Evolutionary conservation across 1,284 basidiomycete species (phyloP), one percentile per base, ranked within the genome.

Genomic region (Cerioporus squamosus): DNA sequence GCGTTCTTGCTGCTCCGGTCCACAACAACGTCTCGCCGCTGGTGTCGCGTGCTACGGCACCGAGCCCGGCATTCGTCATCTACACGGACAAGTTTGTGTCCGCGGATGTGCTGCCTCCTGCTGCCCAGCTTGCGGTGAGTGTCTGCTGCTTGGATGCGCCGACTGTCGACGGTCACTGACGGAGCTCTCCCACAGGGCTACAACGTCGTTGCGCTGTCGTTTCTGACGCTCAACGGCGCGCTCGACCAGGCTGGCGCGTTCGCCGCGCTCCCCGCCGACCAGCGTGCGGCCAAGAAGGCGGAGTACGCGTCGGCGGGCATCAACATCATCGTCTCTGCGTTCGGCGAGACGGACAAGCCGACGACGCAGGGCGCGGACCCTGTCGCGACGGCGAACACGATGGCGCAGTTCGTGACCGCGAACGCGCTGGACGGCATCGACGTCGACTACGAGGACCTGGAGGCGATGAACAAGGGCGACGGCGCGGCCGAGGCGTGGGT

Each of bases 401-500:
- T 85, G 72, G 81, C 80, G 56, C 55, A 79, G 52, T 80, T 79
- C 61, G 57, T 63, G 47, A 29, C 48, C 40, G 42, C 39, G 29
- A 54, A 63, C 42, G 71, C 74, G 23, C 68, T 86, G n/a, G 79
- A 86, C 63, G 85, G 84, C 38, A 71, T 86, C 44, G 84, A 86
- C 53, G 76, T 86, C 44, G 83, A 86, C 68, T 85, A 81, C 56
- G 82, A 85, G 70, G 82, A 83, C 65, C 77, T 81, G 55, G 69
- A 68, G 40, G 79, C 79, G 10, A 74, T 83, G 68, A 71, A 82
- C 61, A 68, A 65, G 38, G 73, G 73, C 17, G 66, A 68, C 56
- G 75, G 78, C 31, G 57, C 60, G 7, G 76, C 78, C 36, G 76
- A 78, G 70, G 45, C 70, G 44, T 78, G 78, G 79, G 61, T 82